Base-by-base conservation (phyloP, 2,329 filamentous ascomycete genomes). In the Capronia americana region DNA sequence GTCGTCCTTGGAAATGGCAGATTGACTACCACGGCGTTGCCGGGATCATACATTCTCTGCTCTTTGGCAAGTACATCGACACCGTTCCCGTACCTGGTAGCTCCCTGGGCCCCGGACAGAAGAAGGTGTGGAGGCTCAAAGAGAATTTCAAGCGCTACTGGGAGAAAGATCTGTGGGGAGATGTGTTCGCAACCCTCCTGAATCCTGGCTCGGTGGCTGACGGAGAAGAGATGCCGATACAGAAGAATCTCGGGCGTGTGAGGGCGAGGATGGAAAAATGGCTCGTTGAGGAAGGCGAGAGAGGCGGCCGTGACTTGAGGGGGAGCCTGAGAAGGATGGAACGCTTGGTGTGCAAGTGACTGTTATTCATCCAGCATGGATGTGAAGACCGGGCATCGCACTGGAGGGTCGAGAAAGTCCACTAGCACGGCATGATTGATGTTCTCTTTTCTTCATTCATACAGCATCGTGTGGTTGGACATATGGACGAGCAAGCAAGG, bases 21-120 rank as follows among this genome's bases (percentile, higher is more conserved):
- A 92, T 97, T 71, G 95, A 99, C 81, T 96, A 98, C 74, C 92
- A 96, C 77, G 95, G 95, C 12, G 85, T 97, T 0, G 95, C 95
- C 0, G 93, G 92, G 4, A 91, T 92, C 26, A 83, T 98, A 4
- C 93, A 99, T 79, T 90, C 88, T 51, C 86, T 99, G 73, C 86
- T 99, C 3, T 99, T 97, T 76, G 94, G 95, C 10, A 93, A 92
- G 75, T 98, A 98, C 79, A 95, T 99, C 73, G 92, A 97, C 76
- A 96, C 92, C 0, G 77, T 85, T 1, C 64, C 64, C 8, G 65
- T 65, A 17, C 63, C 64, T 34, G 67, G 70, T 66, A 67, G 70
- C 24, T 66, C 62, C 4, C 17, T 61, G 20, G 68, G 68, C 14
- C 69, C 69, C 4, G 62, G 70, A 17, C 56, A 78, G 7, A 86